Evolutionary conservation across 1,284 basidiomycete genomes (phyloP).

Genomic region (Microbotryum saponariae): DNA sequence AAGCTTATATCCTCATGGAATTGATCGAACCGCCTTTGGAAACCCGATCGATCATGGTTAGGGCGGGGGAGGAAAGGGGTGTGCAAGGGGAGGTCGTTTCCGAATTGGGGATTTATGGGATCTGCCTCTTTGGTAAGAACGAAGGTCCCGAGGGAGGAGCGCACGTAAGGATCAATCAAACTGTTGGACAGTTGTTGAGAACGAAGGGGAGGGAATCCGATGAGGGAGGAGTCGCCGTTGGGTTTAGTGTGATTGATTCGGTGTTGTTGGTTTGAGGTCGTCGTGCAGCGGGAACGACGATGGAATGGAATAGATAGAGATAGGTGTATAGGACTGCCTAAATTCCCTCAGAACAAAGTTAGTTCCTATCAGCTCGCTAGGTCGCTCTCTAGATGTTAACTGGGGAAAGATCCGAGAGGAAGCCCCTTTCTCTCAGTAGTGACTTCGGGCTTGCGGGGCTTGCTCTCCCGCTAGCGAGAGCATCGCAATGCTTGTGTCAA

Average conservation of each 20-base stretch:
- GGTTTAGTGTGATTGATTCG: slow-evolving; percentile 80
- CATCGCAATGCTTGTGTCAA: no score
- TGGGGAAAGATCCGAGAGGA: no score
- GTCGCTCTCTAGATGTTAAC: no score
- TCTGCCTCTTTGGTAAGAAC: slow-evolving; percentile 60
- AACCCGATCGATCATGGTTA: slow-evolving; percentile 64
- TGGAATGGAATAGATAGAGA: no score
- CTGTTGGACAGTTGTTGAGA: slow-evolving; percentile 76
- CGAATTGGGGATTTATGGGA: slow-evolving; percentile 89
- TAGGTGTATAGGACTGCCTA: no score
- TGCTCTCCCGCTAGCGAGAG: no score
- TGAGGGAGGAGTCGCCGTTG: slow-evolving; percentile 89
- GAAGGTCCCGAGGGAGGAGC: slow-evolving; percentile 30
- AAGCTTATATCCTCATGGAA: slow-evolving; percentile 89
- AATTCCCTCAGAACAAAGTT: no score
- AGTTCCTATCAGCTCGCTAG: no score
- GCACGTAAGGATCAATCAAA: slow-evolving; percentile 49
- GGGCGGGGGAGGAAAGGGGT: slow-evolving; percentile 47
- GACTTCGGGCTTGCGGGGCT: no score
- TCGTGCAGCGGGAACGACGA: no score
- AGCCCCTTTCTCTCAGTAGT: no score
- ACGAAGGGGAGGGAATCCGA: slow-evolving; percentile 90
- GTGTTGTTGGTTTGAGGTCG: slow-evolving; percentile 53
- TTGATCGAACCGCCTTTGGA: slow-evolving; percentile 69
- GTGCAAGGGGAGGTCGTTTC: slow-evolving; percentile 65